These are phyloP conservation scores for Phytophthora nicotianae DNA, from an alignment of 352 stramenopile species.

Conservation along the genomic window DNA sequence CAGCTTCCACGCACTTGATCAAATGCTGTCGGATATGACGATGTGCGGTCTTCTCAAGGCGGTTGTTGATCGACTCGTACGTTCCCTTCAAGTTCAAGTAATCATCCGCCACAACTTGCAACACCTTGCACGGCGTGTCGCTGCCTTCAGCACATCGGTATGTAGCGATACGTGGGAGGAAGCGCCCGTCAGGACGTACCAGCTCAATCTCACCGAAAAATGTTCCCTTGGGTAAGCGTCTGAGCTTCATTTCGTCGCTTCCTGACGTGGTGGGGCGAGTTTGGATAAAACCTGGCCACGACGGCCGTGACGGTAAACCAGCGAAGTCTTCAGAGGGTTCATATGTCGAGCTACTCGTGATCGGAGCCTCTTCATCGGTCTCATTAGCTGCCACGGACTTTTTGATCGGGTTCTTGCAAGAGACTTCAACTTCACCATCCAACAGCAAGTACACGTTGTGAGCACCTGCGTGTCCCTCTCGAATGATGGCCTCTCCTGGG, in stretches of 20 bases:
- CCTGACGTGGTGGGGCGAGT: conserved; percentile 16
- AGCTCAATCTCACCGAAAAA: conserved; percentile 87
- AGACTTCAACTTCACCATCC: conserved; percentile 80
- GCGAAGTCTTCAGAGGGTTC: conserved; percentile 39
- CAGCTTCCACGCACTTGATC: conserved; percentile 78
- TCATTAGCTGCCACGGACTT: conserved; percentile 20
- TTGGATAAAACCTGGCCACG: conserved; percentile 34
- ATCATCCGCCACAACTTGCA: conserved; percentile 81
- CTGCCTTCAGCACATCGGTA: conserved; percentile 59
- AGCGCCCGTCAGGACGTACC: conserved; percentile 65
- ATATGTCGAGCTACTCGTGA: conserved; percentile 29
- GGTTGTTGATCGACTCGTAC: conserved; percentile 73
- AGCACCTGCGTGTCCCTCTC: conserved; percentile 66
- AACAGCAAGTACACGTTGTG: conserved; percentile 81
- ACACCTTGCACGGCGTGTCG: conserved; percentile 65
- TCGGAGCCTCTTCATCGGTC: conserved; percentile 19
- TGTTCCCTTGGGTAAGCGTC: conserved; percentile 65
- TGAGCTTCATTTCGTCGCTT: conserved; percentile 62
- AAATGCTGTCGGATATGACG: conserved; percentile 73
- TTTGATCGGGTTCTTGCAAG: conserved; percentile 77
- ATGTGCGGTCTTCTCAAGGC: conserved; percentile 63
- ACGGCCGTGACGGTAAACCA: conserved; percentile 32
- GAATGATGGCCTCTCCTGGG: conserved; percentile 75
- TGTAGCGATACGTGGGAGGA: conserved; percentile 75
- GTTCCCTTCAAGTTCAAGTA: conserved; percentile 80